Base-by-base conservation (phyloP, 2,329 filamentous ascomycete genomes). In the Cladobotryum protrusum region DNA sequence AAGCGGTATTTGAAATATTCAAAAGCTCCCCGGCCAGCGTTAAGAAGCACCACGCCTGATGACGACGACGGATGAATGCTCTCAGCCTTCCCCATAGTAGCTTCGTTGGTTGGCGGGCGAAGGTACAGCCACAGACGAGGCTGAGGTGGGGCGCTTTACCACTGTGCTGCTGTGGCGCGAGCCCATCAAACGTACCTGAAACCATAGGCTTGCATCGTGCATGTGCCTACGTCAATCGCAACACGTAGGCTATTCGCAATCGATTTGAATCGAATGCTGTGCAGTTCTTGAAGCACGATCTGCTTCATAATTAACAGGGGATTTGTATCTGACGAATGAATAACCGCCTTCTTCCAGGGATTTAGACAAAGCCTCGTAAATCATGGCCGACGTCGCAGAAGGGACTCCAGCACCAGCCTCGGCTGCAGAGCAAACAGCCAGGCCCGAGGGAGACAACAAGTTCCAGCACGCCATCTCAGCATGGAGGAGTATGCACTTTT, bases 391-490 rank as follows among this genome's bases (percentile, higher is more conserved):
- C 55, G 57, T 59, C 47, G 56, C 57, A 18, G 60, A 65, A 39
- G 65, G 59, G 56, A 57, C 63, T 50, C 2, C 17, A 29, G 47
- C 47, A 42, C 24, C 47, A n/a, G 50, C 24, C 20, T 20, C 46
- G 14, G 50, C 46, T 29, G 40, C 40, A 34, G 33, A 44, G 40
- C 48, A 50, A 43, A 41, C 40, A 34, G 45, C 58, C 45, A 61
- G 51, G 24, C 57, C 62, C 19, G 80, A 83, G 44, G 80, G 79
- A 34, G 83, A 86, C 59, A 97, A 95, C 74, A 96, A 96, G 70
- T 99, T 99, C 67, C 93, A 99, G 68, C 87, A 86, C 65, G 93
- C 93, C 50, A 95, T 99, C 60, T 88, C 89, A 56, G 88, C 91
- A 66, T 99, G 93, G 93, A 85, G 93, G 75, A 91, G 91, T 96